A percentile compares a stretch with the other conserved stretches of the same genome.
These are phyloP conservation scores for Cornus suecica DNA, from an alignment of 148 eudicot species.

Conservation along the genomic window DNA sequence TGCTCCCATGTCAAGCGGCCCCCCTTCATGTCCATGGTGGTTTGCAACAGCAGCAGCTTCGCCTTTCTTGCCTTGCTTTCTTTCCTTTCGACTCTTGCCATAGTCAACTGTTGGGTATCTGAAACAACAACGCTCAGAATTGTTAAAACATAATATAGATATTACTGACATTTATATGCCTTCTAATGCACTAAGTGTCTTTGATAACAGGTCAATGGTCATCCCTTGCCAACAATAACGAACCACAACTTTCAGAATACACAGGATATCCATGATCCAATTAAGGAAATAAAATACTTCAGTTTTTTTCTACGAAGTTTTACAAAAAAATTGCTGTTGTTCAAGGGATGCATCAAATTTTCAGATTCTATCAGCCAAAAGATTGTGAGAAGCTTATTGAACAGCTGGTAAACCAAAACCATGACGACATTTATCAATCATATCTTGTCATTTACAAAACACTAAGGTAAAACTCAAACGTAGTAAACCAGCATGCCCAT, in stretches of 20 bases:
- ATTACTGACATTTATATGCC: background rate
- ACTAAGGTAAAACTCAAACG: too few species aligned
- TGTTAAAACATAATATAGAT: background rate
- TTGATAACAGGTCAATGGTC: background rate
- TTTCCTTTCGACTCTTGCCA: constrained; percentile 53
- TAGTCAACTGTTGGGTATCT: constrained; percentile 46
- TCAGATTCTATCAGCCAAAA: background rate
- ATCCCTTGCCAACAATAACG: background rate
- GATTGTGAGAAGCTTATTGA: background rate
- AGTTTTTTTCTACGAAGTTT: too few species aligned
- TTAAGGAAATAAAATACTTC: background rate
- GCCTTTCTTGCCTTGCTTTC: constrained; percentile 65
- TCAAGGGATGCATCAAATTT: background rate
- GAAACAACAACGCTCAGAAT: constrained; percentile 18
- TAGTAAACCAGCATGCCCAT: too few species aligned
- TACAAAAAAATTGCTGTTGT: background rate
- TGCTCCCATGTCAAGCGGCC: constrained; percentile 72
- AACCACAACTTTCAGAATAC: background rate
- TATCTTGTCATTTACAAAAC: too few species aligned
- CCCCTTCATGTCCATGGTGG: constrained; percentile 34
- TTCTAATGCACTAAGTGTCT: too few species aligned
- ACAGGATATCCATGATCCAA: background rate
- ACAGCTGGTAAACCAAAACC: too few species aligned
- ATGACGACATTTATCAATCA: too few species aligned
- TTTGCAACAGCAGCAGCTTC: constrained; percentile 21